Base-by-base conservation (phyloP, 805 yeast species). In the Yamadazyma phyllophila region DNA sequence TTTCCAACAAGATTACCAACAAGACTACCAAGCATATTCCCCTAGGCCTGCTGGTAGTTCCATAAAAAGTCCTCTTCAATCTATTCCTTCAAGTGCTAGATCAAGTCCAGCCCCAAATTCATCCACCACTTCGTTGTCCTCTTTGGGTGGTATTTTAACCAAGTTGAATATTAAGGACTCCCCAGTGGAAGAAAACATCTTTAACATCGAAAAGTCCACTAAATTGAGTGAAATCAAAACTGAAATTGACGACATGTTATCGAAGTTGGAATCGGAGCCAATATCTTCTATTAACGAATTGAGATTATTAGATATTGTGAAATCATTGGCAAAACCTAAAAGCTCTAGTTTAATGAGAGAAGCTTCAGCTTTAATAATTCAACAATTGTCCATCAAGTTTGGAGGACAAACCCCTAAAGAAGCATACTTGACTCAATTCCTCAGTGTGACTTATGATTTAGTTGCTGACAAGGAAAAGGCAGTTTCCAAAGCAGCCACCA, bases 401-500 rank as follows among this genome's bases (percentile, higher is more conserved):
- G 83, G 84, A 14, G 84, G 86, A 33, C 75, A 75, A 48, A 70
- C 86, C 32, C 92, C 96, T 24, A 78, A 77, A 45, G 96, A 90
- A 66, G 84, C 89, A 3, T 82, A 82, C 60, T 72, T 92, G 45
- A 64, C 84, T 29, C 82, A 79, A 44, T 76, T 85, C 34, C 71
- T 90, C 48, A 71, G 80, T 5, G 58, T 77, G 3, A 84, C 88
- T 12, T 78, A 84, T 42, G 96, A 90, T 59, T 71, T 82, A 34
- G 74, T 81, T 46, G 82, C 92, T 40, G 98, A 94, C 58, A 94
- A 92, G 67, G 98, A 92, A 58, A 84, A 80, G 62, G 78, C 83
- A 40, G 94, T 92, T 37, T 82, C 82, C 63, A 81, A 95, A 61
- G 85, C 95, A 32, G 96, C 96, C n/a, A 88, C 83, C 63, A 70